Evolutionary conservation across 805 yeast species (phyloP).

Genomic region (Vanderwaltozyma tropicalis): DNA sequence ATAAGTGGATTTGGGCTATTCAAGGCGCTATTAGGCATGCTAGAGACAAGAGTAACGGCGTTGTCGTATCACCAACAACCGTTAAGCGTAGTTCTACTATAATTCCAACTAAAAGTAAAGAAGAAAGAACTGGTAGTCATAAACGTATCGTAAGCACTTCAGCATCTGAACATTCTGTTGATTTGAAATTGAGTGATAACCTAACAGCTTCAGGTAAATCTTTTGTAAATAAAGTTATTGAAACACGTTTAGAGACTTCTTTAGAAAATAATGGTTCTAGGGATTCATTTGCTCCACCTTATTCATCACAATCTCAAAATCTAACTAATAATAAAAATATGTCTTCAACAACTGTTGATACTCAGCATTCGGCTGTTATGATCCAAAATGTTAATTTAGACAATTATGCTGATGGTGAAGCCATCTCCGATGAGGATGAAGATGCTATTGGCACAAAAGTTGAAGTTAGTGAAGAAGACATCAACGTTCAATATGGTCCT

Average conservation of each 20-base stretch:
- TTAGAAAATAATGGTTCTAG: neutral
- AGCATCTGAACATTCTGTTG: constrained; percentile 17
- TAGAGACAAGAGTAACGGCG: constrained; percentile 40
- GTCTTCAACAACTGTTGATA: neutral
- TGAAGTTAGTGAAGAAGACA: constrained; percentile 22
- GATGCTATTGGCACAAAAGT: constrained; percentile 17
- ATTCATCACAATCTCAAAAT: too few relatives aligned
- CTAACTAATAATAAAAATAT: neutral
- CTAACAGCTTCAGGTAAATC: constrained; percentile 26
- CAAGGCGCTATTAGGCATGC: constrained; percentile 85
- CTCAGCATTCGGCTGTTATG: neutral
- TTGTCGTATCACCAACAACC: constrained; percentile 11
- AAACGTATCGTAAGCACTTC: constrained; percentile 8
- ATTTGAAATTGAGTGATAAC: constrained; percentile 21
- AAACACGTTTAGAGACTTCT: constrained; percentile 10
- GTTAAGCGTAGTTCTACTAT: neutral
- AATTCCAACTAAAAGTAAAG: neutral
- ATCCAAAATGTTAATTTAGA: constrained; percentile 24
- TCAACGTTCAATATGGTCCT: constrained; percentile 32
- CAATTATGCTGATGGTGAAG: constrained; percentile 33
- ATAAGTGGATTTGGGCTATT: constrained; percentile 95
- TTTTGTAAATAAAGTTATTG: constrained; percentile 23
- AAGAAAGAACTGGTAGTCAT: neutral
- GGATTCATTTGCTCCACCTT: too few relatives aligned
- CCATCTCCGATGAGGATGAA: constrained; percentile 31